Conservation (phyloP, 352 stramenopile genomes). For the Pythium dissotocum region DNA sequence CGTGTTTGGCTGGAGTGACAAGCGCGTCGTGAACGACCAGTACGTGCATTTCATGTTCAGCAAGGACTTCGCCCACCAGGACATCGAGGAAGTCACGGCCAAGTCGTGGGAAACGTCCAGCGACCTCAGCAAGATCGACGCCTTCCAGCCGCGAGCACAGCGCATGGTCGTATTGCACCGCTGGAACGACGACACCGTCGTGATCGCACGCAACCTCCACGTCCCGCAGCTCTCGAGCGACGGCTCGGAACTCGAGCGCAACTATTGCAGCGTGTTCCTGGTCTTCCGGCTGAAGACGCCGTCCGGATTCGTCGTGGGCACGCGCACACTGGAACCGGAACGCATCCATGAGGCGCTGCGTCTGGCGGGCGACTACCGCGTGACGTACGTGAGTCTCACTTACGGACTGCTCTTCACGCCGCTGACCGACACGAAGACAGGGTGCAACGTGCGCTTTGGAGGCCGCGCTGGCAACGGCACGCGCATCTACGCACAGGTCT, state of each 20-base stretch:
- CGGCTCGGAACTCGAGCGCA: slow-evolving; percentile 23
- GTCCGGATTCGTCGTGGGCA: slow-evolving; percentile 22
- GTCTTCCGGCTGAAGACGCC: slow-evolving; percentile 24
- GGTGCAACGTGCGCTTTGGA: slow-evolving; percentile 29
- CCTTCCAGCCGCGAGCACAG: slow-evolving; percentile 28
- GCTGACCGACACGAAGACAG: not conserved
- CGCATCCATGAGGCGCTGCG: slow-evolving; percentile 6
- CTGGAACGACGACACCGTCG: slow-evolving; percentile 27
- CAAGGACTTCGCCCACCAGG: slow-evolving; percentile 32
- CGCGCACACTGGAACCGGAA: slow-evolving; percentile 15
- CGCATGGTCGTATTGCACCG: slow-evolving; percentile 23
- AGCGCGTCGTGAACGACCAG: slow-evolving; percentile 25
- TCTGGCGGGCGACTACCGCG: slow-evolving; percentile 21
- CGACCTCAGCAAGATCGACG: slow-evolving; percentile 23
- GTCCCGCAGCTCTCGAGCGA: slow-evolving; percentile 22
- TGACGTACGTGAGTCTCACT: slow-evolving; percentile 27
- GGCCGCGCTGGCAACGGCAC: slow-evolving; percentile 31
- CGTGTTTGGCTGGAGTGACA: slow-evolving; percentile 30
- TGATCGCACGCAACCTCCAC: slow-evolving; percentile 26
- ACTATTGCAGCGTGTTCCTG: slow-evolving; percentile 30
- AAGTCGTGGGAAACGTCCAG: slow-evolving; percentile 31
- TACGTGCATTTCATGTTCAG: slow-evolving; percentile 33
- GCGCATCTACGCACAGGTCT: slow-evolving; percentile 20
- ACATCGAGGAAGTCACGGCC: slow-evolving; percentile 20
- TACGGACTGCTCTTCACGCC: slow-evolving; percentile 30